Conservation (phyloP, 108 stramenopile genomes). For the Pseudonitzschia multistriata region DNA sequence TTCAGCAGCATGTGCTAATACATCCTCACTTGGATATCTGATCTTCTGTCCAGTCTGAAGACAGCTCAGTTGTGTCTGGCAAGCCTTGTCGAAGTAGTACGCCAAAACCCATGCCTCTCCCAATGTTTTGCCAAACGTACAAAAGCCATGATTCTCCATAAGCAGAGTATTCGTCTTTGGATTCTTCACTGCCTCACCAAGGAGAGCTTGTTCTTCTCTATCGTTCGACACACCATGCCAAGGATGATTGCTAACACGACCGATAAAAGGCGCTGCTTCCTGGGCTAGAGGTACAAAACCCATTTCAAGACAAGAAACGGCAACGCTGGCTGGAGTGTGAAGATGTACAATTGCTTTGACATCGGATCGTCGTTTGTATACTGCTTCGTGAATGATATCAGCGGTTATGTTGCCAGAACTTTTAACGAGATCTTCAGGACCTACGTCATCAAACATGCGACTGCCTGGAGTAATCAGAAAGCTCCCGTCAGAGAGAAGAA, state of each 20-base stretch:
- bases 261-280: constrained; percentile 54
- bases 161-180: constrained; percentile 47
- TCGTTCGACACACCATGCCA: constrained; percentile 65
- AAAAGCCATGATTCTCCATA: constrained; percentile 67
- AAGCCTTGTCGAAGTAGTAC: constrained; percentile 60
- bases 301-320: constrained; percentile 59
- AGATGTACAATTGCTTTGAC: constrained; percentile 66
- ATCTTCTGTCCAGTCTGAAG: constrained; percentile 54
- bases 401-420: constrained; percentile 57
- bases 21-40: constrained; percentile 29
- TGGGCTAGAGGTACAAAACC: constrained; percentile 58
- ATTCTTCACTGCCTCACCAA: constrained; percentile 45
- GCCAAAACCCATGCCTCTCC: constrained; percentile 63
- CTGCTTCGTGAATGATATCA: constrained; percentile 65
- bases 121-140: constrained; percentile 45
- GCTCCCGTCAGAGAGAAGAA: constrained; percentile 38
- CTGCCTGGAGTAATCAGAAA: constrained; percentile 59
- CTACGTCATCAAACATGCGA: constrained; percentile 45
- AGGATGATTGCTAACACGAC: constrained; percentile 47
- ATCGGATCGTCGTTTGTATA: constrained; percentile 51
- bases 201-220: constrained; percentile 40
- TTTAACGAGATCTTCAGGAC: constrained; percentile 54
- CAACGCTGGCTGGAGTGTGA: constrained; percentile 58
- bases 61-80: constrained; percentile 42
- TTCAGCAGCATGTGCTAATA: constrained; percentile 49